These are phyloP conservation scores for Carallia pectinifolia DNA, from an alignment of 345 rosid genomes.

Conservation along the genomic window DNA sequence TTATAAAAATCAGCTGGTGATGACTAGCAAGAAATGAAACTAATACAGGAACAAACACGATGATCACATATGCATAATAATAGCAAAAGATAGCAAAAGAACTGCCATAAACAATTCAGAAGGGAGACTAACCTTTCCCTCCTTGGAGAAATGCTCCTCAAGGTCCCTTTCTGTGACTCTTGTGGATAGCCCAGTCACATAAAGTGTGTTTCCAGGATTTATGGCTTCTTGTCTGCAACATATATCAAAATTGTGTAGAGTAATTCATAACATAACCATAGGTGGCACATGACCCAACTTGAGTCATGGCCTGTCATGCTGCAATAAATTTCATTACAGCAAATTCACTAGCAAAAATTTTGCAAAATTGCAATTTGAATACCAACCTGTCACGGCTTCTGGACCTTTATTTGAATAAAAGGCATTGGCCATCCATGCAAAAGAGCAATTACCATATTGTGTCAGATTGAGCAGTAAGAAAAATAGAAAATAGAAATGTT, in stretches of 20 bases:
- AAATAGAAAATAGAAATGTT: constrained; percentile 1
- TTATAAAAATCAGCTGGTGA: not conserved
- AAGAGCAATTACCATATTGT: not conserved
- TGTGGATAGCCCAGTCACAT: constrained; percentile 93
- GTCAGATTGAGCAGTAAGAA: not conserved
- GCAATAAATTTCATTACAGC: no score
- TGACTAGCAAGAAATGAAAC: no score
- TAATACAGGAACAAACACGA: no score
- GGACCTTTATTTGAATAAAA: constrained; percentile 57
- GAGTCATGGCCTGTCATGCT: not conserved
- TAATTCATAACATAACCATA: not conserved
- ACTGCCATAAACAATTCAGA: not conserved
- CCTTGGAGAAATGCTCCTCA: constrained; percentile 91
- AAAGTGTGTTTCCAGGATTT: constrained; percentile 84
- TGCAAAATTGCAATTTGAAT: not conserved
- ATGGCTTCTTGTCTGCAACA: constrained; percentile 40
- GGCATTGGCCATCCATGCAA: constrained; percentile 24
- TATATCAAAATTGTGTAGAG: not conserved
- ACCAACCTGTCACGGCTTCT: constrained; percentile 81
- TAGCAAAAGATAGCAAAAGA: not conserved
- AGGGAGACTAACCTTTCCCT: constrained; percentile 68
- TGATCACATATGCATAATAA: not conserved
- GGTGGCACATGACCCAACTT: not conserved
- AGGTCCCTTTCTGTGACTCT: constrained; percentile 89
- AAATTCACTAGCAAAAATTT: not conserved